Evolutionary conservation across 2,329 filamentous ascomycete genomes (phyloP).

Genomic region (Hypomyces rosellus): DNA sequence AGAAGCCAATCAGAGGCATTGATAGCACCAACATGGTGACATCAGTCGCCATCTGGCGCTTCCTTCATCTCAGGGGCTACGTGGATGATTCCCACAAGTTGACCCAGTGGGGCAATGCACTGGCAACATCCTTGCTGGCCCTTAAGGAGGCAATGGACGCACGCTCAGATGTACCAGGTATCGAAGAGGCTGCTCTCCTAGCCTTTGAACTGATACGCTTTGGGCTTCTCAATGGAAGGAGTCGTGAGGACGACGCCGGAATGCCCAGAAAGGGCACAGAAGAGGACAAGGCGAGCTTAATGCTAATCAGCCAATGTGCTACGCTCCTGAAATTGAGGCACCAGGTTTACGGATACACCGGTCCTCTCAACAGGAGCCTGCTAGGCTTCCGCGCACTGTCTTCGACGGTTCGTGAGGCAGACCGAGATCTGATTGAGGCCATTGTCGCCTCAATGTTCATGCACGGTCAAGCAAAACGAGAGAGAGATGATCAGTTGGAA

Average conservation of each 20-base stretch:
- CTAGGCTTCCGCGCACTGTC: slow-evolving; percentile 81
- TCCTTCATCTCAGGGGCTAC: slow-evolving; percentile 84
- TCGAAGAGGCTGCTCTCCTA: slow-evolving; percentile 74
- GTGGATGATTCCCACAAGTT: slow-evolving; percentile 71
- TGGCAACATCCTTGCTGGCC: slow-evolving; percentile 61
- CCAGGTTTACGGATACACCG: slow-evolving; percentile 83
- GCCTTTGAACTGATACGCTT: slow-evolving; percentile 81
- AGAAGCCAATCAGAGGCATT: slow-evolving; percentile 54
- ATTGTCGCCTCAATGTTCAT: slow-evolving; percentile 75
- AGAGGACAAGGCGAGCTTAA: slow-evolving; percentile 69
- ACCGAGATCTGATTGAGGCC: slow-evolving; percentile 80
- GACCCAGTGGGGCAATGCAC: slow-evolving; percentile 75
- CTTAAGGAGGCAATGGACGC: slow-evolving; percentile 49
- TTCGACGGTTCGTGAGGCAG: slow-evolving; percentile 67
- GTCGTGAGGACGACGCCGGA: slow-evolving; percentile 50
- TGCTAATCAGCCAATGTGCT: slow-evolving; percentile 80
- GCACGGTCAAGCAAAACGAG: slow-evolving; percentile 68
- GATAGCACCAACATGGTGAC: slow-evolving; percentile 59
- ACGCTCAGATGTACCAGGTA: slow-evolving; percentile 36
- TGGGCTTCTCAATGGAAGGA: slow-evolving; percentile 67
- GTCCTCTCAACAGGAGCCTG: slow-evolving; percentile 84
- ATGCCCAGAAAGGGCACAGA: slow-evolving; percentile 52
- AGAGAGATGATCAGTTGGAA: slow-evolving; percentile 58
- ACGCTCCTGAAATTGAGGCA: slow-evolving; percentile 79
- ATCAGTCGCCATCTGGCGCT: slow-evolving; percentile 76